These are phyloP conservation scores for Camellia sinensis DNA, from an alignment of 148 eudicot species.

Conservation along the genomic window DNA sequence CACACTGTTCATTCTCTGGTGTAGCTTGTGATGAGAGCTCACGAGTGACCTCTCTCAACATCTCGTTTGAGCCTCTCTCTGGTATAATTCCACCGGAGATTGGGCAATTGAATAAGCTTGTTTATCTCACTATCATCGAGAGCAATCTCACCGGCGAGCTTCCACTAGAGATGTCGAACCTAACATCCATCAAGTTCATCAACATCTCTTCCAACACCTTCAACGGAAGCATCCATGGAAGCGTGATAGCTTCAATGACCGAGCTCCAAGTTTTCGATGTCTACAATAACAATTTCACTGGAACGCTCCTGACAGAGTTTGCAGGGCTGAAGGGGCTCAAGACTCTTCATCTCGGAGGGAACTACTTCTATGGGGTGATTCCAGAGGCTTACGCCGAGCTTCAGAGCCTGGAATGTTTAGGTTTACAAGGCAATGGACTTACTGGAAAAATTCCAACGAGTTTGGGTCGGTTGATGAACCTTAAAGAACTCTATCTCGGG, in stretches of 20 bases:
- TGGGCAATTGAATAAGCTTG: conserved; percentile 34
- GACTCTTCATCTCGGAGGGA: conserved; percentile 51
- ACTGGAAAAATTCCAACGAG: conserved; percentile 44
- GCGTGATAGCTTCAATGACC: conserved; percentile 17
- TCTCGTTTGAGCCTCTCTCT: conserved; percentile 30
- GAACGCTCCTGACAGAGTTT: conserved; percentile 41
- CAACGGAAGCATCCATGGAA: conserved; percentile 36
- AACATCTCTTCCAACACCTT: conserved; percentile 47
- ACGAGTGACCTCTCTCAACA: conserved; percentile 41
- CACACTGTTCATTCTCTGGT: conserved; percentile 68
- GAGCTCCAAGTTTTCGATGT: conserved; percentile 43
- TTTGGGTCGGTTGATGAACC: conserved; percentile 20
- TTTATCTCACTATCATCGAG: conserved; percentile 30
- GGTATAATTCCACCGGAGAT: conserved; percentile 53
- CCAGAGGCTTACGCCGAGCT: conserved; percentile 45
- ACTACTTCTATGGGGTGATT: conserved; percentile 62
- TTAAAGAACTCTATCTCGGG: conserved; percentile 34
- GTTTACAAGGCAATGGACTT: conserved; percentile 48
- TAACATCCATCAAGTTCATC: conserved; percentile 33
- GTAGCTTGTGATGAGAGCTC: conserved; percentile 43
- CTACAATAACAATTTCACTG: conserved; percentile 62
- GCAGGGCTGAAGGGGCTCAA: conserved; percentile 24
- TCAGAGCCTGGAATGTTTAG: conserved; percentile 27
- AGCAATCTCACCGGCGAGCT: conserved; percentile 50
- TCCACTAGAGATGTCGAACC: conserved; percentile 34